These are phyloP conservation scores for Hansenula sp. DNA, from an alignment of 1,139 yeast species.

Conservation along the genomic window DNA sequence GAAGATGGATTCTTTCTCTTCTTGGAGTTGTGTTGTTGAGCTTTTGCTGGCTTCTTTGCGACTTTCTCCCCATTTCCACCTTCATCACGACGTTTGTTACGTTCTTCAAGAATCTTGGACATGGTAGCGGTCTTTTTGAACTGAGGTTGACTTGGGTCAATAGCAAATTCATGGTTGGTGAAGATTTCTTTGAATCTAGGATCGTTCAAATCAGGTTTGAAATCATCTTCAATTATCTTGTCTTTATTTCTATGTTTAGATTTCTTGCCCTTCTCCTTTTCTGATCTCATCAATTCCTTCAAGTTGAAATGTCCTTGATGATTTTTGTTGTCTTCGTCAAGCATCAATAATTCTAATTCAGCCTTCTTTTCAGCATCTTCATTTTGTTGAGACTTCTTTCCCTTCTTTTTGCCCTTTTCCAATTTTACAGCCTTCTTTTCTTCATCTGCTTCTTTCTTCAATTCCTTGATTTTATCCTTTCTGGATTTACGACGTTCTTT, in stretches of 20 bases:
- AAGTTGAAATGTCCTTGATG: conserved; percentile 62
- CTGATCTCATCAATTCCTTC: conserved; percentile 74
- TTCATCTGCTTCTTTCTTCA: conserved; percentile 42
- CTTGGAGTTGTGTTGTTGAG: not conserved
- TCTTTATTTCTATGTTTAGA: conserved; percentile 51
- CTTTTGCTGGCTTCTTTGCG: too few species aligned
- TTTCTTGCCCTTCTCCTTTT: conserved; percentile 49
- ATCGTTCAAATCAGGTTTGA: conserved; percentile 68
- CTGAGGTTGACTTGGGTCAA: conserved; percentile 85
- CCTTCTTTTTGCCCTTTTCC: conserved; percentile 23
- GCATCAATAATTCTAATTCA: conserved; percentile 68
- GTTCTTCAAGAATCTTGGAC: conserved; percentile 75
- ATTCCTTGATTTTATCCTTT: conserved; percentile 65
- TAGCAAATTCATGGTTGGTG: conserved; percentile 87
- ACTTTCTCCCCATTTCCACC: conserved; percentile 6
- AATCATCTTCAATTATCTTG: conserved; percentile 54
- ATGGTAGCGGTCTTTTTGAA: conserved; percentile 84
- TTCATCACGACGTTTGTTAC: conserved; percentile 50
- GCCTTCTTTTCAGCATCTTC: conserved; percentile 45
- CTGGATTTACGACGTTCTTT: conserved; percentile 87
- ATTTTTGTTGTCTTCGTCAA: conserved; percentile 58
- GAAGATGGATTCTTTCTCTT: conserved; percentile 6
- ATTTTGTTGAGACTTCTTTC: conserved; percentile 23
- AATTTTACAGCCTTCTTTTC: conserved; percentile 28
- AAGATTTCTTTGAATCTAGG: conserved; percentile 86